Conservation (phyloP, 441 rosid species). For the Croton laevigatus region DNA sequence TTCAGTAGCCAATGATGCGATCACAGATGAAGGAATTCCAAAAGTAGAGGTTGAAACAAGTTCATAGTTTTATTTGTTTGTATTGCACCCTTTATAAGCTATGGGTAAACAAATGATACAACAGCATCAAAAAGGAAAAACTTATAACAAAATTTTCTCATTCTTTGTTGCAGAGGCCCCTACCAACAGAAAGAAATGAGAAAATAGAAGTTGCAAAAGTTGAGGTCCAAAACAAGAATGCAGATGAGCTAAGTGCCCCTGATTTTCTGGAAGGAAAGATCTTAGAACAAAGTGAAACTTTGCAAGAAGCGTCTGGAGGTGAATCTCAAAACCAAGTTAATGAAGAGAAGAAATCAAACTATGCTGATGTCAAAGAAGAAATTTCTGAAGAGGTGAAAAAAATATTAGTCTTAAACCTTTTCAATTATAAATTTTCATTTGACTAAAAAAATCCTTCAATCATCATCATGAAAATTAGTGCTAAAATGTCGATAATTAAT, state of each 20-base stretch:
- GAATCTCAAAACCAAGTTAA: slow-evolving; percentile 28
- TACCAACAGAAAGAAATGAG: slow-evolving; percentile 22
- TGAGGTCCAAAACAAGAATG: slow-evolving; percentile 23
- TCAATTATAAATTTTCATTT: slow-evolving; percentile 19
- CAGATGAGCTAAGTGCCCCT: slow-evolving; percentile 12
- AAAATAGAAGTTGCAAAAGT: slow-evolving; percentile 20
- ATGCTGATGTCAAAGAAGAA: not conserved
- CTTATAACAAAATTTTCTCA: not conserved
- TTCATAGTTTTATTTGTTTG: not conserved
- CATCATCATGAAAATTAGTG: not conserved
- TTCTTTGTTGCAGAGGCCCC: slow-evolving; percentile 19
- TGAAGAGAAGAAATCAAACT: slow-evolving; percentile 15
- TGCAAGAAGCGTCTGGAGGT: slow-evolving; percentile 12
- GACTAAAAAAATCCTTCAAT: not conserved
- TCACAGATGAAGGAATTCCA: not conserved
- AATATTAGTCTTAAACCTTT: slow-evolving; percentile 22
- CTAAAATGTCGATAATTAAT: not conserved
- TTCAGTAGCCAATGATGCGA: not conserved
- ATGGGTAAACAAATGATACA: not conserved
- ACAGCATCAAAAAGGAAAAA: not conserved
- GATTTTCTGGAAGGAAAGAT: slow-evolving; percentile 8
- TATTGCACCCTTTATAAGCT: not conserved
- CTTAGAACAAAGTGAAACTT: slow-evolving; percentile 11
- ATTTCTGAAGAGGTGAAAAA: slow-evolving; percentile 18
- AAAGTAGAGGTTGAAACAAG: slow-evolving; percentile 4